phyloP scores from a whole-genome alignment of 1,284 basidiomycete genomes.

The Heliocybe sulcata region DNA sequence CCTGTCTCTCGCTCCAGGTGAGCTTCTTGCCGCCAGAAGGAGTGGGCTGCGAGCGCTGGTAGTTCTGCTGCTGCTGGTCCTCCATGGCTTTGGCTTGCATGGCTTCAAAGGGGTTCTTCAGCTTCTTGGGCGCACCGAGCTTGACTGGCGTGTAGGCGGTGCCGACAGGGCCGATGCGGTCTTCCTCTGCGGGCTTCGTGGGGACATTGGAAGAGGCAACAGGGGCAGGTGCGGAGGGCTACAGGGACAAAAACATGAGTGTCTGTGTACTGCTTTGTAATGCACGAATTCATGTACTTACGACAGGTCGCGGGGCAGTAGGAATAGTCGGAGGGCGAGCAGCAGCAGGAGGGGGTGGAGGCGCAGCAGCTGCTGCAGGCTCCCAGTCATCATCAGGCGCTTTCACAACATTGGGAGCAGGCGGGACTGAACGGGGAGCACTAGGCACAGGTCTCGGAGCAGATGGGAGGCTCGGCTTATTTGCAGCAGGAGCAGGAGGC shows the following conservation, averaged over 20 bases:
- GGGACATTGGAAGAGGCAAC: slow-evolving; percentile 39
- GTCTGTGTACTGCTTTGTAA: neutral
- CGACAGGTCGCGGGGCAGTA: slow-evolving; percentile 25
- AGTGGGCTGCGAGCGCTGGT: neutral
- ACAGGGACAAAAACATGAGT: neutral
- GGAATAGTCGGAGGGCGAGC: slow-evolving; percentile 34
- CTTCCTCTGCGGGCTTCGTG: slow-evolving; percentile 67
- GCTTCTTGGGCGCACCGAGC: slow-evolving; percentile 77
- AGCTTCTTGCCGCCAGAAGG: slow-evolving; percentile 55
- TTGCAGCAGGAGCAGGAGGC: slow-evolving; percentile 21
- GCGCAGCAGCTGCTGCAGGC: slow-evolving; percentile 27
- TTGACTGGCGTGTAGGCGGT: slow-evolving; percentile 86
- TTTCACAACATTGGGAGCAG: slow-evolving; percentile 20
- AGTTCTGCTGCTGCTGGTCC: slow-evolving; percentile 13
- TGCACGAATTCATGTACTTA: slow-evolving; percentile 12
- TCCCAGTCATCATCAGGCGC: slow-evolving; percentile 53
- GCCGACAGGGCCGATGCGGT: slow-evolving; percentile 77
- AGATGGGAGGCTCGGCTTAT: slow-evolving; percentile 25
- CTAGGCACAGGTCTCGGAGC: slow-evolving; percentile 36
- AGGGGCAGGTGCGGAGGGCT: slow-evolving; percentile 30
- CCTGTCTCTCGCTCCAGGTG: slow-evolving; percentile 89
- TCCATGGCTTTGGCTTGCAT: slow-evolving; percentile 40
- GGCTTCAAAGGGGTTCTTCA: slow-evolving; percentile 76
- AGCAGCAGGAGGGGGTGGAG: slow-evolving; percentile 41
- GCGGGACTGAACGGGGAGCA: slow-evolving; percentile 31